Evolutionary conservation across 1,139 yeast species (phyloP).

Genomic region (Casaregolazyma suthepensis): DNA sequence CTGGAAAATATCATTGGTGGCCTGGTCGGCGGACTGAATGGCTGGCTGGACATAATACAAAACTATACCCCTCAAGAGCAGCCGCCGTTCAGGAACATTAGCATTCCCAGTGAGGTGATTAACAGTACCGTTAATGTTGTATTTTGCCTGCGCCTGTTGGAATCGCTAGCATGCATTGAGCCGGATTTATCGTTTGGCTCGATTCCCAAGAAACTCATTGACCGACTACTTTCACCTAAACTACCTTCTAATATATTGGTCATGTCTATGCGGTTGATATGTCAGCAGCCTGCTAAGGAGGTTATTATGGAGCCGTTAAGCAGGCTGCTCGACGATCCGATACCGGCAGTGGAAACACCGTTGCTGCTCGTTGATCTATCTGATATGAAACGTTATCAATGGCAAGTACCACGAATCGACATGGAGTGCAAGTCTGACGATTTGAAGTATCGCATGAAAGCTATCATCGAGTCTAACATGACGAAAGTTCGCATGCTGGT

Average conservation of each 20-base stretch:
- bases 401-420: conserved; percentile 1
- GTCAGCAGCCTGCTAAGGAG: neutral
- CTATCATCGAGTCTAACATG: neutral
- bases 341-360: neutral
- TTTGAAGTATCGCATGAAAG: neutral
- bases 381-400: neutral
- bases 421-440: conserved; percentile 2
- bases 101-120: conserved; percentile 8
- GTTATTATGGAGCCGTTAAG: conserved; percentile 1
- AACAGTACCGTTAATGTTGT: conserved; percentile 38
- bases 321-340: neutral
- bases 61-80: conserved; percentile 5
- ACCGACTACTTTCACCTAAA: conserved; percentile 1
- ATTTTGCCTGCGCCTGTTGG: conserved; percentile 52
- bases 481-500: neutral
- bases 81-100: conserved; percentile 19
- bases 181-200: neutral
- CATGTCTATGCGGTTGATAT: neutral
- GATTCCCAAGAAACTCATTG: neutral
- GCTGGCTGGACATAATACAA: neutral
- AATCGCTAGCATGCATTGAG: conserved; percentile 29
- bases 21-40: neutral
- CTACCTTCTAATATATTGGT: conserved; percentile 5
- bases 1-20: neutral
- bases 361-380: neutral